Evolutionary conservation across 768 basidiomycete species (phyloP).

Genomic region (Krasilnikovozyma curviuscula): DNA sequence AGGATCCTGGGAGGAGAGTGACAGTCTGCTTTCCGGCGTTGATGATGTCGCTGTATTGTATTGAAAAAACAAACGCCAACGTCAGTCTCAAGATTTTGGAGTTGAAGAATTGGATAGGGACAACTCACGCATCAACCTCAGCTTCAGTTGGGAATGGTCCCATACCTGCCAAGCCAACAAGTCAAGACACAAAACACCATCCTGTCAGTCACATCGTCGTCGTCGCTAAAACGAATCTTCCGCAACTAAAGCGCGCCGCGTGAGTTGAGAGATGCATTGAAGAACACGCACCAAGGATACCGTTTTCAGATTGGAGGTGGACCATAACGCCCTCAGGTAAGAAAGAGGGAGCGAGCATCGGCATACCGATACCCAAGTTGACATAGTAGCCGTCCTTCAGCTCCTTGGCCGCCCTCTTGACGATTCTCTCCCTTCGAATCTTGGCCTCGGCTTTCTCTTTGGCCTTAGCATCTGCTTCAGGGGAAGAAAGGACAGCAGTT

Average conservation of each 20-base stretch:
- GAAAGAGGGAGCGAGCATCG: conserved; percentile 67
- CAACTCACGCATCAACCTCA: conserved; percentile 55
- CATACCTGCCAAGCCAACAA: conserved; percentile 14
- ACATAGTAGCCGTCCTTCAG: conserved; percentile 43
- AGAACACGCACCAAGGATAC: conserved; percentile 60
- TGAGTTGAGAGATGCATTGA: too few species aligned
- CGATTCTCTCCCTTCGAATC: conserved; percentile 42
- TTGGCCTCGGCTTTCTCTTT: conserved; percentile 20
- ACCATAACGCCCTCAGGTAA: conserved; percentile 52
- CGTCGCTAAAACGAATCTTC: too few species aligned
- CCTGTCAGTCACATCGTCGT: too few species aligned
- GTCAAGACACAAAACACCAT: background rate
- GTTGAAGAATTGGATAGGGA: background rate
- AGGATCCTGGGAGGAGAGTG: conserved; percentile 76
- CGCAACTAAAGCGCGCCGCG: too few species aligned
- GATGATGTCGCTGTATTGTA: conserved; percentile 61
- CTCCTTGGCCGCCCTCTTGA: conserved; percentile 40
- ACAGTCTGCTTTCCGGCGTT: conserved; percentile 92
- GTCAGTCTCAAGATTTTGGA: background rate
- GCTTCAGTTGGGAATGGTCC: conserved; percentile 62
- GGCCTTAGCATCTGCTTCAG: conserved; percentile 1
- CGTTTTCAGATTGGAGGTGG: conserved; percentile 85
- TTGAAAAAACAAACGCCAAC: background rate
- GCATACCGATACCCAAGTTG: conserved; percentile 80
- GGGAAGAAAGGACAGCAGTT: conserved; percentile 2